Evolutionary conservation across 805 yeast genomes (phyloP), one percentile per base, ranked within the genome.

Genomic region (Pichia phayaonensis): DNA sequence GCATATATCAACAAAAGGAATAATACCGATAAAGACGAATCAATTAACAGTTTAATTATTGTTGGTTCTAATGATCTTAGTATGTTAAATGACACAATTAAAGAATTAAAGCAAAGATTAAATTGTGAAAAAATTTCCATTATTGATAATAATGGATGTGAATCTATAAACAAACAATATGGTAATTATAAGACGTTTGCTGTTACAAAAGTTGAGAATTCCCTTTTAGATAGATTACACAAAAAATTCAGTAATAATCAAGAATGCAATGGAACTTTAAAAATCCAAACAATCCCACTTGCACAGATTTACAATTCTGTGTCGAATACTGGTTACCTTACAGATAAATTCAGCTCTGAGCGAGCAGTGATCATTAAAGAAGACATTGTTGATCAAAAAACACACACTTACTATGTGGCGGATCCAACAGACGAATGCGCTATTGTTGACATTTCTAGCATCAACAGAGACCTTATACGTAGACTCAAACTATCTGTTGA

Each of bases 61-160:
- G 34, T 60, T 45, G 61, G 62, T 2, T 53, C 56, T 2, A 51
- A 55, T 23, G 51, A 56, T 18, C 44, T 61, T 2, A 47, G 43
- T 3, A 31, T 22, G 6, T 50, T 61, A 16, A 56, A 59, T 40
- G 44, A 29, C 10, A 26, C 52, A 3, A 40, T 56, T 1, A 47
- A 46, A n/a, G 58, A 57, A 11, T 54, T 55, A 0, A 61, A 64
- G 27, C 48, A 44, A 2, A 58, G 56, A 8, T 42, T 61, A 26
- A 55, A 54, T 11, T 29, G 36, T 8, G n/a, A 40, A 26, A n/a
- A 40, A 13, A 47, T 58, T 3, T 48, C 52, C 7, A 27, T 59
- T 36, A 44, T 59, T 18, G 58, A 59, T 46, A 40, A 54, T 34
- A 26, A 40, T 26, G 48, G 48, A 8, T 46, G 56, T 42, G 31